Conservation (phyloP, 768 basidiomycete species). For the Plicaturopsis crispa region DNA sequence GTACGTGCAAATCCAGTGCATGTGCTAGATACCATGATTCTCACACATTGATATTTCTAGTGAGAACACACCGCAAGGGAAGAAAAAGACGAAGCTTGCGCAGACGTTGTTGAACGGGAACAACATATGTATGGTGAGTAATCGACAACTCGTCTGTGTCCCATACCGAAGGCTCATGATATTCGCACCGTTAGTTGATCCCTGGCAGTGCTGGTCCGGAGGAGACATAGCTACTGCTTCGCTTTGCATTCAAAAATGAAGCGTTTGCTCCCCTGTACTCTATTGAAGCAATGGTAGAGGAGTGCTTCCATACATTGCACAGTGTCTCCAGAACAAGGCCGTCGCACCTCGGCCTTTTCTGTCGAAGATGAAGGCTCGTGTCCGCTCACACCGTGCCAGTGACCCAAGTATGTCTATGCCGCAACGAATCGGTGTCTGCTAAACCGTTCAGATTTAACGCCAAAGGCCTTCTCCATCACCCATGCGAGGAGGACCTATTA, state of each 20-base stretch:
- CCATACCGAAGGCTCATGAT: slow-evolving; percentile 1
- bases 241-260: not conserved
- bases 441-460: no score
- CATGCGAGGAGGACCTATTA: no score
- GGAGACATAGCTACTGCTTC: slow-evolving; percentile 13
- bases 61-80: slow-evolving; percentile 78
- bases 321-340: no score
- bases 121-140: slow-evolving; percentile 90
- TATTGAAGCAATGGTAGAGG: no score
- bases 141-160: not conserved
- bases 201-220: slow-evolving; percentile 69
- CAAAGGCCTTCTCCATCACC: no score
- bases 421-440: no score
- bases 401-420: no score
- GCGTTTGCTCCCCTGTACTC: not conserved
- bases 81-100: slow-evolving; percentile 71
- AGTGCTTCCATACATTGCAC: no score
- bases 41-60: slow-evolving; percentile 30
- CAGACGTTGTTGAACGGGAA: slow-evolving; percentile 92
- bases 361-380: no score
- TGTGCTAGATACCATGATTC: slow-evolving; percentile 1
- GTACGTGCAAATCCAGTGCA: slow-evolving; percentile 37
- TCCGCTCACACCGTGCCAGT: no score
- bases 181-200: slow-evolving; percentile 39
- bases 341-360: no score